Conservation (phyloP, 257 asterid genomes). For the Eustoma russellianum region DNA sequence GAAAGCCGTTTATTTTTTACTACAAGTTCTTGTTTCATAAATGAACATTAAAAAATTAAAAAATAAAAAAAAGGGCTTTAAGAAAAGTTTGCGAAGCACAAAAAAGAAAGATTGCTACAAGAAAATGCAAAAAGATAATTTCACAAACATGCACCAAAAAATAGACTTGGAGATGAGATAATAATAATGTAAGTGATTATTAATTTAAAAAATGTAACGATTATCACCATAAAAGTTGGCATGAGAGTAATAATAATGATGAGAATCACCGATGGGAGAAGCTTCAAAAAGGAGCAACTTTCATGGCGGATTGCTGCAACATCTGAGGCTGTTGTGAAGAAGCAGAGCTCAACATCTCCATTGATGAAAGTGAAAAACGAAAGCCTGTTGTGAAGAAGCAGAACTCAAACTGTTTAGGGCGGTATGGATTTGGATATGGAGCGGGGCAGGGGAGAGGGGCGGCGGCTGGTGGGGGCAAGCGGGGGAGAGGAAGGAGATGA, state of each 20-base stretch:
- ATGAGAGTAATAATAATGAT: slow-evolving; percentile 55
- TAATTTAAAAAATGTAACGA: slow-evolving; percentile 23
- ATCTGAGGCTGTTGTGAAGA: slow-evolving; percentile 19
- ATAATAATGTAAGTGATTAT: background rate
- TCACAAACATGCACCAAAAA: too few relatives aligned
- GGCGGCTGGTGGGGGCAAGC: too few relatives aligned
- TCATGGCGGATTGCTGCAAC: slow-evolving; percentile 27
- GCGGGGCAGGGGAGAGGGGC: too few relatives aligned
- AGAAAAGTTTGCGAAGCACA: background rate
- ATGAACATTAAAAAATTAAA: too few relatives aligned
- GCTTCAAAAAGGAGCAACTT: slow-evolving; percentile 18
- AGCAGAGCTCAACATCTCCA: slow-evolving; percentile 55
- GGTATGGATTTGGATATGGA: too few relatives aligned
- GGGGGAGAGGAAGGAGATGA: too few relatives aligned
- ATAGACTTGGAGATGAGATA: too few relatives aligned
- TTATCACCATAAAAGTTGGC: slow-evolving; percentile 61
- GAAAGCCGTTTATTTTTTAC: background rate
- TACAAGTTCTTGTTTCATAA: background rate
- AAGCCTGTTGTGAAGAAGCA: slow-evolving; percentile 82
- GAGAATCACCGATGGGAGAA: slow-evolving; percentile 31
- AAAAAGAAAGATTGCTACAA: too few relatives aligned
- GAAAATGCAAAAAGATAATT: too few relatives aligned
- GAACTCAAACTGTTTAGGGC: too few relatives aligned
- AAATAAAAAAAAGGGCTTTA: background rate
- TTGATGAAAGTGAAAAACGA: slow-evolving; percentile 73